phyloP scores from a whole-genome alignment of 2,329 filamentous ascomycete species.

The Arthrobotrys sinensis region DNA sequence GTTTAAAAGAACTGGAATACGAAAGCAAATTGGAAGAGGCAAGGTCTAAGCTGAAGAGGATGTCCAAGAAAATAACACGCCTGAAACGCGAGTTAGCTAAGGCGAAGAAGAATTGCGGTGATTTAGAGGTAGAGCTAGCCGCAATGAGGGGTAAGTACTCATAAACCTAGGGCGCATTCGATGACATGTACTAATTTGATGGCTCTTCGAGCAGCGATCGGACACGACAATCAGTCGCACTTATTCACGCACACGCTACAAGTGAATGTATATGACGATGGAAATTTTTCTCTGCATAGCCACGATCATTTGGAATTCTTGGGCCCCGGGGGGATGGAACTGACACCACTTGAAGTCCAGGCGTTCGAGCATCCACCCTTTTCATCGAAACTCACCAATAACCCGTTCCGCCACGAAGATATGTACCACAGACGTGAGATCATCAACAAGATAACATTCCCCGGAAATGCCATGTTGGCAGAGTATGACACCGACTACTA shows the following conservation, averaged over 20 bases:
- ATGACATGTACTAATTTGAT: neutral
- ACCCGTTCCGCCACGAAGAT: conserved; percentile 44
- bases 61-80: neutral
- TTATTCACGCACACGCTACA: conserved; percentile 17
- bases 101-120: neutral
- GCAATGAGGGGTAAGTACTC: conserved; percentile 30
- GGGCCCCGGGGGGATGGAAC: neutral
- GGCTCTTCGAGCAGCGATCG: conserved; percentile 13
- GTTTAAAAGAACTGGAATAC: neutral
- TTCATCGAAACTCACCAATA: conserved; percentile 10
- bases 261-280: neutral
- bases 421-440: conserved; percentile 52
- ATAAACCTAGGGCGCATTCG: neutral
- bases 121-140: conserved; percentile 21
- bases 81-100: neutral
- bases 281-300: too few relatives aligned
- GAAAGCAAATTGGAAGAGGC: neutral
- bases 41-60: neutral
- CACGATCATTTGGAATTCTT: neutral
- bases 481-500: conserved; percentile 39
- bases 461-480: conserved; percentile 40
- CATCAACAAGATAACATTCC: conserved; percentile 46
- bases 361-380: conserved; percentile 11
- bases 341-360: conserved; percentile 22
- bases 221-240: conserved; percentile 26